Base-by-base conservation (phyloP, 495 filamentous ascomycete species). In the Tuber brumale region DNA sequence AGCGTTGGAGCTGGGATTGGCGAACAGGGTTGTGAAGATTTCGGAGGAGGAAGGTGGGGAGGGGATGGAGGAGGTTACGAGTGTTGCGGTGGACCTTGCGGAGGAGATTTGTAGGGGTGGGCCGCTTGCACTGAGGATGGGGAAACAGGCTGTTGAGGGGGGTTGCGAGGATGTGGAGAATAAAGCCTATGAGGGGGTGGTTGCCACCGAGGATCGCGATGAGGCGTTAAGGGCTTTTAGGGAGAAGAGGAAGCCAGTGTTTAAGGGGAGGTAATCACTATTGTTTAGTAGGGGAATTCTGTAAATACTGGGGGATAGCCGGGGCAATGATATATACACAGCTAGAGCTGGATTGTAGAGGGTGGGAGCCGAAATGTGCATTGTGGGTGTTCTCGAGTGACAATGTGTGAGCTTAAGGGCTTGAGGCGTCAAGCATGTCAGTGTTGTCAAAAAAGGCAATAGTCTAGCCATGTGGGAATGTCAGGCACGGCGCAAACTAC, bases 201-300 rank as follows among this genome's bases (percentile, higher is more conserved):
- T 97, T 42, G 87, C 87, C 77, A 97, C 92, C 10, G 89, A 94
- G 83, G 95, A 98, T 87, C 87, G 94, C 74, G 85, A 91, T 81
- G 95, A 97, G 87, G 95, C 94, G 78, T 85, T 98, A 82, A 86
- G 82, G 77, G 95, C 95, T 45, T 98, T 98, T 86, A 86, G 86
- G 76, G 94, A 97, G 88, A 97, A 96, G 90, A 89, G 95, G 83
- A 94, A 89, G 86, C 94, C 94, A 39, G 87, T 89, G 37, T 97
- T 96, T 81, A 91, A 87, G 81, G 94, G 94, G 41, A 72, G 74
- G 71, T 81, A 72, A 48, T 43, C 43, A 16, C n/a, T 35, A 71
- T 21, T 10, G 6, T 6, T 31, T n/a, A 7, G 21, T 51, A 7
- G 23, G 48, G 23, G 27, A 14, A 35, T 18, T 35, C 31, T 66